Conservation (phyloP, 257 asterid species). For the Apocynum venetum region DNA sequence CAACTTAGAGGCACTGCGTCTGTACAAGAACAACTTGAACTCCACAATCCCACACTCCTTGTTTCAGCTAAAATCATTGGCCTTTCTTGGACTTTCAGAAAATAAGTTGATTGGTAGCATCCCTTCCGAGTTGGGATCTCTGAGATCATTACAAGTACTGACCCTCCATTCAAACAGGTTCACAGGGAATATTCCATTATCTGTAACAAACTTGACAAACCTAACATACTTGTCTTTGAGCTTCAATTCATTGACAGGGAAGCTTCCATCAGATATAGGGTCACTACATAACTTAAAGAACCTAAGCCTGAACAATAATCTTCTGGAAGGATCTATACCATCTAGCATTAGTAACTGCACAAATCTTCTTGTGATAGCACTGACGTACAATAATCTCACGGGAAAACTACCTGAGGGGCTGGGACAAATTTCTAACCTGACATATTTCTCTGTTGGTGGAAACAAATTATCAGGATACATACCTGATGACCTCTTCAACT, state of each 20-base stretch:
- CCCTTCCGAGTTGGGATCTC: constrained; percentile 40
- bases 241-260: constrained; percentile 55
- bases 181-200: constrained; percentile 57
- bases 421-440: constrained; percentile 43
- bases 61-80: constrained; percentile 43
- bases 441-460: constrained; percentile 39
- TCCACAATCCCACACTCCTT: constrained; percentile 64
- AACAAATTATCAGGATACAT: constrained; percentile 49
- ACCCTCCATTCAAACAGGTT: constrained; percentile 71
- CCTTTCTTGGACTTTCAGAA: constrained; percentile 51
- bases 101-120: constrained; percentile 50
- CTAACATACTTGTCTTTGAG: constrained; percentile 58
- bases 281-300: constrained; percentile 53
- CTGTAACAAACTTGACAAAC: constrained; percentile 50
- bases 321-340: constrained; percentile 60
- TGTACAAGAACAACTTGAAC: constrained; percentile 45
- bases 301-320: constrained; percentile 41
- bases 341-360: constrained; percentile 53
- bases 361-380: constrained; percentile 37
- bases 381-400: constrained; percentile 32
- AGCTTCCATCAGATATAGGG: constrained; percentile 58
- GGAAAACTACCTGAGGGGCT: constrained; percentile 59
- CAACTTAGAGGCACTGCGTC: constrained; percentile 37
- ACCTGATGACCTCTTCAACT: constrained; percentile 62
- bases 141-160: constrained; percentile 52